Conservation (phyloP, 1,284 basidiomycete species). For the Anthracocystis setariae region DNA sequence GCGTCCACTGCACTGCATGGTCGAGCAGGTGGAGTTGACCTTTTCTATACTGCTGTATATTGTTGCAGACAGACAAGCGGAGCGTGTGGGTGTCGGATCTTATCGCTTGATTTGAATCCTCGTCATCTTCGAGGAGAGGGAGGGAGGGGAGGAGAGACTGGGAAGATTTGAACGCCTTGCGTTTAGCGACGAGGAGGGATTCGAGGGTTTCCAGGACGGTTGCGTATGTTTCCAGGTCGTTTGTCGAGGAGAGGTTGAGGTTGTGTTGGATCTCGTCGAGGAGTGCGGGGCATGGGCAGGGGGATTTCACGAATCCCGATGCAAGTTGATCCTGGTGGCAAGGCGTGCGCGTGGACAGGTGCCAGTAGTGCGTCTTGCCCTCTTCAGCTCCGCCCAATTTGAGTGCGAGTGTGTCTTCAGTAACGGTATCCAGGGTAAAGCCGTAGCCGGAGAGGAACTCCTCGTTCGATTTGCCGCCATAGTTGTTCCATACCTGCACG, state of each 20-base stretch:
- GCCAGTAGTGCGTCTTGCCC: constrained; percentile 34
- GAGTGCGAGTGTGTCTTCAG: constrained; percentile 56
- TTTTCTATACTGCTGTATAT: constrained; percentile 30
- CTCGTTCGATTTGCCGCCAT: constrained; percentile 65
- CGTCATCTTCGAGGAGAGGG: too few relatives aligned
- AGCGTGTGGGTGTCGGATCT: constrained; percentile 11
- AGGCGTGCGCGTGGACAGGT: too few relatives aligned
- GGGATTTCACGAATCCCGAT: neutral
- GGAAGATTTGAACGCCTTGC: constrained; percentile 46
- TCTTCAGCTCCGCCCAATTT: constrained; percentile 19
- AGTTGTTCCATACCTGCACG: constrained; percentile 63
- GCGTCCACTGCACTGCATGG: constrained; percentile 43
- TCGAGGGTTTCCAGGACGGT: constrained; percentile 32
- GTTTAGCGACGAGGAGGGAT: constrained; percentile 26
- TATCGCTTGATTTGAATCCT: too few relatives aligned
- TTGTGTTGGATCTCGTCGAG: constrained; percentile 8
- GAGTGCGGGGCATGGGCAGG: constrained; percentile 27
- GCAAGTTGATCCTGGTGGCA: too few relatives aligned
- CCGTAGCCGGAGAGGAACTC: constrained; percentile 60
- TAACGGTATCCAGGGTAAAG: constrained; percentile 39
- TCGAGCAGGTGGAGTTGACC: constrained; percentile 36
- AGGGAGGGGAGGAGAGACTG: too few relatives aligned
- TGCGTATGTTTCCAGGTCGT: constrained; percentile 21
- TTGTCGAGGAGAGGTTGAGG: neutral
- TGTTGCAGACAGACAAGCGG: constrained; percentile 10